These are phyloP conservation scores for Eragrostis nindensis DNA, from an alignment of 176 grass and related monocot genomes.

Conservation along the genomic window DNA sequence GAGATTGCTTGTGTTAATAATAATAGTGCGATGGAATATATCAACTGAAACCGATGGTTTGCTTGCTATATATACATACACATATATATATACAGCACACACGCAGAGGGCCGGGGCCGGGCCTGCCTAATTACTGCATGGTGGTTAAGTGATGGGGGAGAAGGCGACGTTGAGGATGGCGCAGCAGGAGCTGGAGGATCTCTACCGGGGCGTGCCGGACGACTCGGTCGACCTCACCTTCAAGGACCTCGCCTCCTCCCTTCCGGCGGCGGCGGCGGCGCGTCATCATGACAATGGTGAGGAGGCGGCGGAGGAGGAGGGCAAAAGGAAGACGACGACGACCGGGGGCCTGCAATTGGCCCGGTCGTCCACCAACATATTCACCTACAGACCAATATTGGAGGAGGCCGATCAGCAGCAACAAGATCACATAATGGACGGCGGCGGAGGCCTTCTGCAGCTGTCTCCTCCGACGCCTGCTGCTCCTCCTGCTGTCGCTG, in stretches of 20 bases:
- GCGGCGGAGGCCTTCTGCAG: background rate
- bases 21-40: too few species aligned
- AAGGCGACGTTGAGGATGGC: conserved; percentile 50
- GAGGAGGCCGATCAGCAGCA: background rate
- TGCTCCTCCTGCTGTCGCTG: background rate
- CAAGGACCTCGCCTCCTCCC: conserved; percentile 44
- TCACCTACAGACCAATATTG: conserved; percentile 44
- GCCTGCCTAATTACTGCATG: too few species aligned
- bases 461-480: background rate
- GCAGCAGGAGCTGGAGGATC: conserved; percentile 64
- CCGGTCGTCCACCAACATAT: conserved; percentile 60
- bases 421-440: background rate
- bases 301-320: background rate
- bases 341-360: background rate
- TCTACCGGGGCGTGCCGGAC: conserved; percentile 64
- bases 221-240: conserved; percentile 75
- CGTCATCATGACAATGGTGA: too few species aligned
- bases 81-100: too few species aligned
- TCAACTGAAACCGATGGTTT: too few species aligned
- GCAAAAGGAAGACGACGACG: background rate
- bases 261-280: background rate
- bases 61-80: too few species aligned
- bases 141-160: conserved; percentile 23
- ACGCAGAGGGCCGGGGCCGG: too few species aligned
- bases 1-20: too few species aligned